Evolutionary conservation across 2,329 filamentous ascomycete species (phyloP), one percentile per base, ranked within the genome.

Genomic region (Chaetomiaceae sp.): DNA sequence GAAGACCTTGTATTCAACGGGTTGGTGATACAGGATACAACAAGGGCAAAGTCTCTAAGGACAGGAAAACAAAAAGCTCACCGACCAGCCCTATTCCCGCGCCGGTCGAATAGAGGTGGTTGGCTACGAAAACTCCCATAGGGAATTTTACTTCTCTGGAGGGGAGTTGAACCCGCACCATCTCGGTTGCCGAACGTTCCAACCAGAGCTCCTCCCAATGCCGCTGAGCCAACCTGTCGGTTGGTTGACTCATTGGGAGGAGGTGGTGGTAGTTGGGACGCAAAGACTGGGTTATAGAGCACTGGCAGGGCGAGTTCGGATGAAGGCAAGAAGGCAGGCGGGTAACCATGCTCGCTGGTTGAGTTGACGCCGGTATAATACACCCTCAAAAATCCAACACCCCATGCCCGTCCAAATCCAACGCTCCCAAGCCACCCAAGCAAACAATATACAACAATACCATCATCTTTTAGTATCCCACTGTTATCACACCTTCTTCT

Each of bases 401-500:
- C 44, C 20, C 7, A 37, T 19, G 15, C 20, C 3, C 27, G 20
- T 40, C 27, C 27, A 6, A 14, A 15, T 27, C 14, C 17, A 45
- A 27, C 39, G 11, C 36, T 4, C 19, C 20, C n/a, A 9, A 4
- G 20, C 39, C n/a, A 31, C 6, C 14, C 12, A 38, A 15, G 17
- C n/a, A 19, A 7, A 7, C 27, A 31, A 27, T 5, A 34, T 11
- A 11, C 25, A n/a, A 9, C 36, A 31, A 9, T 4, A 15, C 36
- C 23, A 1, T n/a, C n/a, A n/a, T n/a, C n/a, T n/a, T n/a, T n/a
- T n/a, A n/a, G n/a, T n/a, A n/a, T n/a, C n/a, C n/a, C n/a, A n/a
- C n/a, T n/a, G n/a, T n/a, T 14, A n/a, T 51, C 37, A 51, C 34
- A 31, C 3, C 34, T 55, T 58, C 42, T 54, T 60, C 53, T 56